Base-by-base conservation (phyloP, 1,284 basidiomycete species). In the Meripilus lineatus region DNA sequence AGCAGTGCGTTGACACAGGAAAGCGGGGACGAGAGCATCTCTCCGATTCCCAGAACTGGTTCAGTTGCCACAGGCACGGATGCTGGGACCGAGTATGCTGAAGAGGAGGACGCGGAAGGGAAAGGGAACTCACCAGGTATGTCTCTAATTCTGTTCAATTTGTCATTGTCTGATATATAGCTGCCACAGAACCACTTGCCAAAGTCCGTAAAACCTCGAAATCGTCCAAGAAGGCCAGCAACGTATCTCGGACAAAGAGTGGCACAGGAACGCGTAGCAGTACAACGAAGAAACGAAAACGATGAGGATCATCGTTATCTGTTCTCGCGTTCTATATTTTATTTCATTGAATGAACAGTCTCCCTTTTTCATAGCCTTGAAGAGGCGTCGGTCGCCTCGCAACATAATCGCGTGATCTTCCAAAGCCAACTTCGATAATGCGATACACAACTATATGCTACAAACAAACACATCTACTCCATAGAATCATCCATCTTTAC, bases 1-100 rank as follows among this genome's bases (percentile, higher is more conserved):
- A 86, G 83, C 52, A 89, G 86, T 49, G 85, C 82, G 25, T 58
- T 88, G 53, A 89, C 85, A 6, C 79, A 84, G 58, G 84, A 88
- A 59, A 88, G 83, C 47, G 84, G 78, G 6, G 85, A 88, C 45
- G 86, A 88, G 52, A 75, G 68, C 32, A 63, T 63, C 2, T 65
- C 57, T 20, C 72, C 72, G 38, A 79, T 77, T 5, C 74, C 77
- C 2, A 67, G 71, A 53, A 78, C 75, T 28, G 85, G 82, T 48
- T 39, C 37, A 20, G 71, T 76, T 23, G 69, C 76, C 5, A 84
- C 84, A 2, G 82, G 74, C 18, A 84, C 84, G 1, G 85, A 88
- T 51, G 79, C 59, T 3, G 84, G 80, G 7, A 82, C 81, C 5
- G 83, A 83, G 39, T 71, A 74, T 44, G 75, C 67, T 7, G 77